These are phyloP conservation scores for Epichloe typhina DNA, from an alignment of 2,329 filamentous ascomycete species.

Conservation along the genomic window DNA sequence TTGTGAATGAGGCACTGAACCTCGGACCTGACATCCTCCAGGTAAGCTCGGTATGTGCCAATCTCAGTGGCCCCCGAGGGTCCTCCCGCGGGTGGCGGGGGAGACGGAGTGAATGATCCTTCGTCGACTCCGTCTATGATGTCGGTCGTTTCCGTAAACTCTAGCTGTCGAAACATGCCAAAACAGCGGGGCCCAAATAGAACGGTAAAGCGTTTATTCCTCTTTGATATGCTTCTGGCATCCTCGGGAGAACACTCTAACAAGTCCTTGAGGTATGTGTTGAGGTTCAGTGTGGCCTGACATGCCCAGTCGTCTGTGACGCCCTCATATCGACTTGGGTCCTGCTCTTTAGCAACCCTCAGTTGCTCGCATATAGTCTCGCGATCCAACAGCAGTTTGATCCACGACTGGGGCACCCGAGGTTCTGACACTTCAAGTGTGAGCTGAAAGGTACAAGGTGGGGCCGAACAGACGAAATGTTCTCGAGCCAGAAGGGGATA, in stretches of 20 bases:
- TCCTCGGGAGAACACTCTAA: conserved; percentile 24
- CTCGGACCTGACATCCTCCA: conserved; percentile 36
- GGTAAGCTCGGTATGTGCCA: conserved; percentile 31
- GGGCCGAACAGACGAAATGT: conserved; percentile 28
- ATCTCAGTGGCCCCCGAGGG: conserved; percentile 23
- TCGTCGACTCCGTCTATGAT: conserved; percentile 27
- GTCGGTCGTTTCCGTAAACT: conserved; percentile 30
- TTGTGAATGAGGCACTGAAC: conserved; percentile 30
- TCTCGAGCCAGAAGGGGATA: conserved; percentile 25
- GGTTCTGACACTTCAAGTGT: conserved; percentile 36
- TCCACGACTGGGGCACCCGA: conserved; percentile 29
- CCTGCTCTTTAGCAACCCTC: conserved; percentile 24
- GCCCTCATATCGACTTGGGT: conserved; percentile 35
- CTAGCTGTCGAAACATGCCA: conserved; percentile 34
- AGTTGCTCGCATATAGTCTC: conserved; percentile 29
- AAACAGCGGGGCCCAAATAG: conserved; percentile 39
- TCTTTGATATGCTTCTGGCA: conserved; percentile 35
- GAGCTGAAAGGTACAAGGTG: conserved; percentile 28
- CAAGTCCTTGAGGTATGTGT: conserved; percentile 38
- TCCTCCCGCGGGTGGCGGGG: conserved; percentile 19
- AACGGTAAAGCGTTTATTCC: conserved; percentile 43
- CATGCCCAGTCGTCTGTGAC: conserved; percentile 26
- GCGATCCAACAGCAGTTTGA: conserved; percentile 31
- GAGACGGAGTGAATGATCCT: conserved; percentile 22
- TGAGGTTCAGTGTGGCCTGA: conserved; percentile 31